Conservation (phyloP, 352 stramenopile genomes). For the Phytophthora macrochlamydospora region DNA sequence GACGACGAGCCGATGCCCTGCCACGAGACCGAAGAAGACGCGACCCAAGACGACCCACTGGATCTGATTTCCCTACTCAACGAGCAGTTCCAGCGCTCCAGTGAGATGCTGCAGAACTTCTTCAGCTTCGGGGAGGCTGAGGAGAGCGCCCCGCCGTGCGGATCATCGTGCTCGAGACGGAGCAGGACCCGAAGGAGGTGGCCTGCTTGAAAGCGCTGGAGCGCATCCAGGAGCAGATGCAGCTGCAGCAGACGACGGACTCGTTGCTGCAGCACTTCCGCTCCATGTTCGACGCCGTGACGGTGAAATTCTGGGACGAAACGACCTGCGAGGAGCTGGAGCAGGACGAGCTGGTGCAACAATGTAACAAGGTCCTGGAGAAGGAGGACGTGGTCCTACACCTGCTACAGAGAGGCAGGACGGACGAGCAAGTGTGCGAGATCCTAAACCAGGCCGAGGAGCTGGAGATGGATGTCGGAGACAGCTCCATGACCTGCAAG, state of each 20-base stretch:
- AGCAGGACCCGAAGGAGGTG: constrained; percentile 21
- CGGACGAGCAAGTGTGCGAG: constrained; percentile 58
- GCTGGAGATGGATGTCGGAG: constrained; percentile 20
- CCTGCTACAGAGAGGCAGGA: constrained; percentile 49
- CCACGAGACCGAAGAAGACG: constrained; percentile 3
- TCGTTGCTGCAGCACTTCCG: constrained; percentile 46
- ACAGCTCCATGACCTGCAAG: constrained; percentile 59
- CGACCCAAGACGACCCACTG: constrained; percentile 2
- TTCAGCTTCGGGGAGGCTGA: constrained; percentile 22
- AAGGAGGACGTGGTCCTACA: constrained; percentile 48
- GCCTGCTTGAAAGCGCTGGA: constrained; percentile 58
- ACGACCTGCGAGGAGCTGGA: constrained; percentile 59
- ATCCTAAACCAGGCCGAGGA: constrained; percentile 27
- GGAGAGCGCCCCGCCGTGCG: constrained; percentile 20
- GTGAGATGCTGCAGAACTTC: constrained; percentile 44
- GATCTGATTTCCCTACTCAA: constrained; percentile 40
- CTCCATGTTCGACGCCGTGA: constrained; percentile 45
- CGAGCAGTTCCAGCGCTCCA: constrained; percentile 46
- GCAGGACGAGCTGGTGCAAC: constrained; percentile 27
- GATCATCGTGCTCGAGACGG: constrained; percentile 40
- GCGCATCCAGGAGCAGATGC: constrained; percentile 50
- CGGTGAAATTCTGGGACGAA: constrained; percentile 46
- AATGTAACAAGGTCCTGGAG: constrained; percentile 47
- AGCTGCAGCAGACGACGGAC: constrained; percentile 39
- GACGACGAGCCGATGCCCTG: constrained; percentile 13